Evolutionary conservation across 331 rosid genomes (phyloP).

Genomic region (Pyracantha coccinea): DNA sequence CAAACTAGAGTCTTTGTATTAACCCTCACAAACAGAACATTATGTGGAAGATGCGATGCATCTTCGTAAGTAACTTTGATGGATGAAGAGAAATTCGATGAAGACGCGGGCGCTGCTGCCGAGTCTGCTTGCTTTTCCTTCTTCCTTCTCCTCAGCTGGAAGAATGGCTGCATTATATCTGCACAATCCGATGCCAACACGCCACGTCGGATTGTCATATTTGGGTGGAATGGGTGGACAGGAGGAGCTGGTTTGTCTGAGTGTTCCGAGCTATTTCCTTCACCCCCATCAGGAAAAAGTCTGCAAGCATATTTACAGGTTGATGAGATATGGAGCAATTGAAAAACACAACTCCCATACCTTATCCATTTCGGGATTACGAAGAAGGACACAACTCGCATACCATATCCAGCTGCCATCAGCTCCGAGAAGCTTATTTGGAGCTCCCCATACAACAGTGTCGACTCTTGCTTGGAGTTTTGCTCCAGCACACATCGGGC

Average conservation of each 20-base stretch:
- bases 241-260: constrained; percentile 61
- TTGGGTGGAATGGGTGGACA: constrained; percentile 93
- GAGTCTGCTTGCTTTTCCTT: constrained; percentile 41
- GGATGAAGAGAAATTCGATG: constrained; percentile 39
- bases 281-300: constrained; percentile 66
- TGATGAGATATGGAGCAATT: background rate
- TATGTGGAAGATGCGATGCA: constrained; percentile 66
- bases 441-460: constrained; percentile 96
- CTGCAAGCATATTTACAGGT: constrained; percentile 27
- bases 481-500: constrained; percentile 99
- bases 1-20: background rate
- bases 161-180: constrained; percentile 85
- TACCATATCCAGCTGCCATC: constrained; percentile 99
- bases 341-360: no score
- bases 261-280: constrained; percentile 33
- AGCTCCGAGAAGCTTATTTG: constrained; percentile 98
- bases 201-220: constrained; percentile 61
- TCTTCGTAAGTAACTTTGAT: constrained; percentile 54
- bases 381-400: background rate
- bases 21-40: constrained; percentile 59
- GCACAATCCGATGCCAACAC: constrained; percentile 75
- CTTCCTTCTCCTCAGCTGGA: constrained; percentile 67
- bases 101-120: constrained; percentile 23
- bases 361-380: no score
- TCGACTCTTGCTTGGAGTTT: constrained; percentile 80